phyloP scores from a whole-genome alignment of 495 filamentous ascomycete genomes.

The Penicillium fimorum region DNA sequence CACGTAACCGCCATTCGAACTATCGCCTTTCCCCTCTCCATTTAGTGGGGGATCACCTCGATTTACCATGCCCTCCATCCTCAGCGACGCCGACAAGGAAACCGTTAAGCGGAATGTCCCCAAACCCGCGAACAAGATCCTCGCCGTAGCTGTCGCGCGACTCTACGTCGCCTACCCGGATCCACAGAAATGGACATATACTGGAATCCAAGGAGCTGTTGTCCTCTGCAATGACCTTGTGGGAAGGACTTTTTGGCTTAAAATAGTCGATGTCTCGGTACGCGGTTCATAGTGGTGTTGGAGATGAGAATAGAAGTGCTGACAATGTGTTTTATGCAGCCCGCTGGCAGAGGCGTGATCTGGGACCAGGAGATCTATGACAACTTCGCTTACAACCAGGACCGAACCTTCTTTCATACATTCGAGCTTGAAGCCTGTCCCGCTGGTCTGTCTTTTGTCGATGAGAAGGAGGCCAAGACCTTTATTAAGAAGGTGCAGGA shows the following conservation, averaged over 20 bases:
- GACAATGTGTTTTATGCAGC: conserved; percentile 44
- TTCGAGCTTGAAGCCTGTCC: conserved; percentile 92
- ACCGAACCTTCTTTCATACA: conserved; percentile 94
- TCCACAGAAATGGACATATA: conserved; percentile 84
- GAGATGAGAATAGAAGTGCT: conserved; percentile 14
- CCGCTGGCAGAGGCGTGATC: conserved; percentile 80
- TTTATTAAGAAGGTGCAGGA: conserved; percentile 96
- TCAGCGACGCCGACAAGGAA: conserved; percentile 88
- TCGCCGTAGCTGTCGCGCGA: conserved; percentile 86
- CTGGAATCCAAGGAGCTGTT: conserved; percentile 88
- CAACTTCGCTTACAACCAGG: conserved; percentile 89
- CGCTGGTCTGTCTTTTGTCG: conserved; percentile 85
- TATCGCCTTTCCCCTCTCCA: conserved; percentile 8
- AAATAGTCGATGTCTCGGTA: conserved; percentile 94
- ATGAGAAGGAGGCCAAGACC: conserved; percentile 93
- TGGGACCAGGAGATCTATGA: conserved; percentile 99
- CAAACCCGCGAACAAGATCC: conserved; percentile 91
- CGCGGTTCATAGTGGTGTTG: conserved; percentile 32
- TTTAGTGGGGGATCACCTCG: conserved; percentile 8
- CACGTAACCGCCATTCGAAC: conserved; percentile 14
- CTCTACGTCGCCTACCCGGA: conserved; percentile 94
- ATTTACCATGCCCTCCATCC: conserved; percentile 75
- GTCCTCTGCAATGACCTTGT: conserved; percentile 93
- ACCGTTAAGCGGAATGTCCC: conserved; percentile 89
- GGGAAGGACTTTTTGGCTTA: conserved; percentile 94